These are phyloP conservation scores for Pneumocystis sp. DNA, from an alignment of 1,139 yeast species.

Conservation along the genomic window DNA sequence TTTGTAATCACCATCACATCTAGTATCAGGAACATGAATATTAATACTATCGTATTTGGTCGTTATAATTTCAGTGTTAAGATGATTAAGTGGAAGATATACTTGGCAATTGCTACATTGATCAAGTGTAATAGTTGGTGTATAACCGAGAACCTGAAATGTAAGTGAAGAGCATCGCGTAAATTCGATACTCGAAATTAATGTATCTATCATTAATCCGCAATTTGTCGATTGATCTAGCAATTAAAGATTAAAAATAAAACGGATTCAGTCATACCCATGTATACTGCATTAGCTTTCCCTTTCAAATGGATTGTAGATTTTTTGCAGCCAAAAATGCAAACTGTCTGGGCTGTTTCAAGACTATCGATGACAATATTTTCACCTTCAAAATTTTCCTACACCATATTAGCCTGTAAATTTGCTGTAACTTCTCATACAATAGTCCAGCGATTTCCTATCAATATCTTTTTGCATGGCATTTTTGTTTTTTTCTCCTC, in stretches of 20 bases:
- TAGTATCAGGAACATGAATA: slow-evolving; percentile 52
- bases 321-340: slow-evolving; percentile 65
- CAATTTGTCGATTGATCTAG: slow-evolving; percentile 27
- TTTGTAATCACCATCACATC: slow-evolving; percentile 46
- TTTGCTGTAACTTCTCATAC: slow-evolving; percentile 36
- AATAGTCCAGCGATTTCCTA: slow-evolving; percentile 36
- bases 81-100: slow-evolving; percentile 56
- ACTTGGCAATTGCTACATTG: slow-evolving; percentile 76
- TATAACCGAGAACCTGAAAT: slow-evolving; percentile 61
- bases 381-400: slow-evolving; percentile 55
- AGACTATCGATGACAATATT: slow-evolving; percentile 52
- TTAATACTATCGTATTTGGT: slow-evolving; percentile 76
- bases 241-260: background rate
- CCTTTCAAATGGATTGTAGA: slow-evolving; percentile 74
- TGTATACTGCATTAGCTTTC: slow-evolving; percentile 74
- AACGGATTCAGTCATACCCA: slow-evolving; percentile 30
- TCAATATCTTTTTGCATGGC: slow-evolving; percentile 26
- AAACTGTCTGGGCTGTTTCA: slow-evolving; percentile 75
- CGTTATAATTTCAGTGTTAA: slow-evolving; percentile 62
- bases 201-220: slow-evolving; percentile 67
- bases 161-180: slow-evolving; percentile 74
- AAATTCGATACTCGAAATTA: slow-evolving; percentile 77
- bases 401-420: slow-evolving; percentile 76
- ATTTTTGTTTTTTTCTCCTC: slow-evolving; percentile 18
- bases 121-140: slow-evolving; percentile 75